A percentile compares a stretch with the other conserved stretches of the same genome.
These are phyloP conservation scores for Phalaenopsis equestris DNA, from an alignment of 106 monocot genomes.

Conservation along the genomic window DNA sequence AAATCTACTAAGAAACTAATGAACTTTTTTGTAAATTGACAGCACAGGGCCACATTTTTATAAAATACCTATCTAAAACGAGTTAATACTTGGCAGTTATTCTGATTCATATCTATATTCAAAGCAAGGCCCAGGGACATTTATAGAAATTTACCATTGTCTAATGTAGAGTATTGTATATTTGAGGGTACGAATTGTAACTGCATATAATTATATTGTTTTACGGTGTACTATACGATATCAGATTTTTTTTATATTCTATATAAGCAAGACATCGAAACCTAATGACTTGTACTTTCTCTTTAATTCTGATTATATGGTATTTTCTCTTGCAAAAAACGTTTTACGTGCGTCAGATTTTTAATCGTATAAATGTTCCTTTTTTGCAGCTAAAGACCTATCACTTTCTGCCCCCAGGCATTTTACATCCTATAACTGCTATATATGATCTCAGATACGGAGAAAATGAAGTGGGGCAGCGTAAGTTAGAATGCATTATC, in stretches of 20 bases:
- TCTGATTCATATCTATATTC: too few relatives aligned
- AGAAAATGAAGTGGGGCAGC: slow-evolving; percentile 74
- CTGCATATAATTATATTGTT: neutral
- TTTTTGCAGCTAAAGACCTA: slow-evolving; percentile 59
- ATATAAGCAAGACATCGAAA: slow-evolving; percentile 1
- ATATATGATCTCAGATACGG: slow-evolving; percentile 79
- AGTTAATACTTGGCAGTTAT: too few relatives aligned
- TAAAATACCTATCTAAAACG: neutral
- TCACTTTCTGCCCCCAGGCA: slow-evolving; percentile 73
- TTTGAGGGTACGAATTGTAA: neutral
- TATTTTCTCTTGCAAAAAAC: neutral
- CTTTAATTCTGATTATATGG: neutral
- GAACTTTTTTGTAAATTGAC: neutral
- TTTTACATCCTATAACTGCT: slow-evolving; percentile 82
- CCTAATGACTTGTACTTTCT: neutral
- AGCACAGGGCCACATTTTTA: neutral
- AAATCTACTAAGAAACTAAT: neutral
- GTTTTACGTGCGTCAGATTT: neutral
- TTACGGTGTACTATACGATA: neutral
- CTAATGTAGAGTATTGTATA: neutral
- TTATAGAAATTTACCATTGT: too few relatives aligned
- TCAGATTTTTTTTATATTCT: neutral
- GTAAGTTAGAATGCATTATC: slow-evolving; percentile 25
- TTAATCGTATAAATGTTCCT: neutral
- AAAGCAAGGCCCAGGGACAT: too few relatives aligned